phyloP scores from a whole-genome alignment of 1,139 yeast species.

The Scheffersomyces titani region DNA sequence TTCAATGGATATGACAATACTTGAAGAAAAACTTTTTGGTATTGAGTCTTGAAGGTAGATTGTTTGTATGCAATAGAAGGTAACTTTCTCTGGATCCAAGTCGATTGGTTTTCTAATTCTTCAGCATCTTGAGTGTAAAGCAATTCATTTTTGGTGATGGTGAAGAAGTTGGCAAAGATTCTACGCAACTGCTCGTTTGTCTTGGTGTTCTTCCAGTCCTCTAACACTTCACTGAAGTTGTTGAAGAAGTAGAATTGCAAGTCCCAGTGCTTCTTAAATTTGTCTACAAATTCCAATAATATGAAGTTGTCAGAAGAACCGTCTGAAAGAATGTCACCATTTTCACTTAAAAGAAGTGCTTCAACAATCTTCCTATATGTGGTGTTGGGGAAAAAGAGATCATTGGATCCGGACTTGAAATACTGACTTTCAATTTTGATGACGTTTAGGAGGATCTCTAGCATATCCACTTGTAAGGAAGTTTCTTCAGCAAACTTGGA shows the following conservation, averaged over 20 bases:
- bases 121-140: constrained; percentile 24
- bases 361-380: constrained; percentile 52
- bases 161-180: constrained; percentile 41
- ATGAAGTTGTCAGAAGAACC: constrained; percentile 56
- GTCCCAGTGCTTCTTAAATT: constrained; percentile 59
- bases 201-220: constrained; percentile 21
- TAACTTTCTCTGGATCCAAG: constrained; percentile 41
- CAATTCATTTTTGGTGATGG: constrained; percentile 35
- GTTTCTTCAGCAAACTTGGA: constrained; percentile 34
- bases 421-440: constrained; percentile 59
- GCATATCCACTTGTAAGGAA: constrained; percentile 58
- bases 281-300: constrained; percentile 59
- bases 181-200: constrained; percentile 17
- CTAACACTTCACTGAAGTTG: constrained; percentile 25
- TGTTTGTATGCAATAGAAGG: constrained; percentile 58
- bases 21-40: constrained; percentile 68
- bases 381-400: constrained; percentile 62
- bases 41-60: constrained; percentile 60
- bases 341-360: constrained; percentile 43
- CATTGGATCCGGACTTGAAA: constrained; percentile 49
- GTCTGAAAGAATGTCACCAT: constrained; percentile 40
- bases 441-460: constrained; percentile 65
- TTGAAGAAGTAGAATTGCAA: constrained; percentile 65
- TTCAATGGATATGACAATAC: constrained; percentile 52
- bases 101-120: constrained; percentile 32